phyloP scores from a whole-genome alignment of 768 basidiomycete species.

The Exidia glandulosa region DNA sequence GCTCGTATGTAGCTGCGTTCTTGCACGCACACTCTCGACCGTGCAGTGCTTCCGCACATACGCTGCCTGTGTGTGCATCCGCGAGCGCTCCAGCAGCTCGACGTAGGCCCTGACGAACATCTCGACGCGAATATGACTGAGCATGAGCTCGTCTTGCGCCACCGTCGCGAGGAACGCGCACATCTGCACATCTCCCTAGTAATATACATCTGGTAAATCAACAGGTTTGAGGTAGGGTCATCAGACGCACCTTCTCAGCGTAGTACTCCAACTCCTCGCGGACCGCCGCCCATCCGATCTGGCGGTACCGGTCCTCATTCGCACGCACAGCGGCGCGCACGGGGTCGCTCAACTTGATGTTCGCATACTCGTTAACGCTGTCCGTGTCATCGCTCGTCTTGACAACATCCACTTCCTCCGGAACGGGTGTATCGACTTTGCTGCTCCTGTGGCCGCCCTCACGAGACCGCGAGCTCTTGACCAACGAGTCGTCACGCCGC shows the following conservation, averaged over 20 bases:
- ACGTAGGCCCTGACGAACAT: constrained; percentile 63
- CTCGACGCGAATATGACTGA: constrained; percentile 32
- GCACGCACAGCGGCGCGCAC: constrained; percentile 18
- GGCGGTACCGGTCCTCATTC: constrained; percentile 40
- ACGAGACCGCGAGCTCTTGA: background rate
- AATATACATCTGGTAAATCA: background rate
- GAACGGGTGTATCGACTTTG: background rate
- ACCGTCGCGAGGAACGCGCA: constrained; percentile 62
- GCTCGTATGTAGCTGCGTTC: constrained; percentile 35
- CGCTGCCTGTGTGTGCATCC: constrained; percentile 55
- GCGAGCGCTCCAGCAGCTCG: constrained; percentile 51
- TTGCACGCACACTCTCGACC: constrained; percentile 37
- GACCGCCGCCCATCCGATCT: constrained; percentile 47
- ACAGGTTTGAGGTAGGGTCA: too few relatives aligned
- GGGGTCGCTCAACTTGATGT: background rate
- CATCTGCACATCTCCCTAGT: constrained; percentile 69
- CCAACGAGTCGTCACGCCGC: background rate
- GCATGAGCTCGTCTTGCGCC: constrained; percentile 43
- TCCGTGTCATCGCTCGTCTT: too few relatives aligned
- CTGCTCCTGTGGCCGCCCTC: background rate
- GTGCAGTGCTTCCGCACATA: constrained; percentile 60
- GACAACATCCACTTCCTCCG: too few relatives aligned
- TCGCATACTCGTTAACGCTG: background rate
- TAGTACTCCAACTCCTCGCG: constrained; percentile 47
- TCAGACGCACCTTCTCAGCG: constrained; percentile 44